These are phyloP conservation scores for Citrus sp. DNA, from an alignment of 345 rosid genomes.

Conservation along the genomic window DNA sequence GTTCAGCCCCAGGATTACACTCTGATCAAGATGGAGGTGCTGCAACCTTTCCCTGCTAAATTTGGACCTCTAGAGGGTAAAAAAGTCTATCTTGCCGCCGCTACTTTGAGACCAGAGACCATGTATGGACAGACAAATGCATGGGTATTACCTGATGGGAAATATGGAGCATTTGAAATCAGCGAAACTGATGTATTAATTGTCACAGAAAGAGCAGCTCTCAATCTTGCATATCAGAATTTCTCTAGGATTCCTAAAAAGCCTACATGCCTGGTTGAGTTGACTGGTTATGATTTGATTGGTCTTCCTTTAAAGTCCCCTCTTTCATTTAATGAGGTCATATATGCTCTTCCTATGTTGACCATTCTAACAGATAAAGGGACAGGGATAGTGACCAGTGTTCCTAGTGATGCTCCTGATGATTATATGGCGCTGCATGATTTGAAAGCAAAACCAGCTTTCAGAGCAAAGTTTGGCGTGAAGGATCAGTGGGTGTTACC, in stretches of 20 bases:
- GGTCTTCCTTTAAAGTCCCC: constrained; percentile 85
- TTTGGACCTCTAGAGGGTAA: constrained; percentile 65
- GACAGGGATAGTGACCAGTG: constrained; percentile 93
- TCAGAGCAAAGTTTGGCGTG: constrained; percentile 69
- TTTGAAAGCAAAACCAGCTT: constrained; percentile 74
- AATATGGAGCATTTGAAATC: constrained; percentile 90
- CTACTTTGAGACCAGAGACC: constrained; percentile 95
- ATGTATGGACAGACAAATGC: constrained; percentile 98
- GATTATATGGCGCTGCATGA: constrained; percentile 85
- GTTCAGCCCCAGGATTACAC: constrained; percentile 97
- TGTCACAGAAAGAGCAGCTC: constrained; percentile 73
- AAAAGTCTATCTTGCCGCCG: constrained; percentile 77
- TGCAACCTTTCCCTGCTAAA: constrained; percentile 63
- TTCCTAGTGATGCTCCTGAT: constrained; percentile 97
- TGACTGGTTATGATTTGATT: constrained; percentile 81
- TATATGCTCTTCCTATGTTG: constrained; percentile 91
- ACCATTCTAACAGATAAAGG: constrained; percentile 92
- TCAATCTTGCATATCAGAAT: constrained; percentile 84
- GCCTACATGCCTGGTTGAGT: constrained; percentile 73
- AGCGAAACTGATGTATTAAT: constrained; percentile 76
- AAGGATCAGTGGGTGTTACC: constrained; percentile 89
- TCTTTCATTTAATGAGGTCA: constrained; percentile 59
- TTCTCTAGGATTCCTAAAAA: constrained; percentile 66
- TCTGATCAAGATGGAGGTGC: constrained; percentile 83
- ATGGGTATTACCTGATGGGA: constrained; percentile 94